Conservation (phyloP, 176 grass and related monocot genomes). For the Rhipidocladum racemiflorum region DNA sequence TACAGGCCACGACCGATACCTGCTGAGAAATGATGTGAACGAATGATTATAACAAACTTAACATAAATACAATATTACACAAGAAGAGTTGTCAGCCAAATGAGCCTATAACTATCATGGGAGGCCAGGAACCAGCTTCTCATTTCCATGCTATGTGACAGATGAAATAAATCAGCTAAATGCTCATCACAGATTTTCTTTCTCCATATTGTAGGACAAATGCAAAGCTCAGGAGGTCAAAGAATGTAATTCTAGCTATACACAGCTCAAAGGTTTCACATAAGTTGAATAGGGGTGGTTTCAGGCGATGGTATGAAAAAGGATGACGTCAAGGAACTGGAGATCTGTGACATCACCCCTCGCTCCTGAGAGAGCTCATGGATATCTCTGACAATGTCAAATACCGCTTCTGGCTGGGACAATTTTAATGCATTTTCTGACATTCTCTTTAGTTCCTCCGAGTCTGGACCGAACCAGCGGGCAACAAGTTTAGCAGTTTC, state of each 20-base stretch:
- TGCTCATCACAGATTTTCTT: neutral
- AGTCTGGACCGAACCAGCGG: slow-evolving; percentile 67
- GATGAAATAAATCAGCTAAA: neutral
- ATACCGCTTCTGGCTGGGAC: slow-evolving; percentile 88
- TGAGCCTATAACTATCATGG: neutral
- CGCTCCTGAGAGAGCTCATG: slow-evolving; percentile 65
- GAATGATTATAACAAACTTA: slow-evolving; percentile 35
- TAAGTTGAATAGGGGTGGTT: slow-evolving; percentile 30
- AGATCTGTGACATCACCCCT: slow-evolving; percentile 71
- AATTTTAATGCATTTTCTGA: slow-evolving; percentile 88
- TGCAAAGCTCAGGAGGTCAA: slow-evolving; percentile 17
- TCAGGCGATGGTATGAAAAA: slow-evolving; percentile 49
- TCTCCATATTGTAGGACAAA: neutral
- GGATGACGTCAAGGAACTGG: slow-evolving; percentile 71
- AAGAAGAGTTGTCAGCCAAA: slow-evolving; percentile 24
- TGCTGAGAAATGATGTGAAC: neutral
- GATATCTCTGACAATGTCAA: slow-evolving; percentile 91
- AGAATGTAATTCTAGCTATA: slow-evolving; percentile 33
- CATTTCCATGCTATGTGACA: neutral
- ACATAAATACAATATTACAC: slow-evolving; percentile 20
- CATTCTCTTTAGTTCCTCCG: slow-evolving; percentile 77
- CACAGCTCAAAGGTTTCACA: slow-evolving; percentile 30
- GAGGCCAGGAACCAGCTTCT: neutral
- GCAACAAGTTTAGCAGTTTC: slow-evolving; percentile 79
- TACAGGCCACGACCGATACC: slow-evolving; percentile 29